These are phyloP conservation scores for Cyclotella sp. DNA, from an alignment of 108 stramenopile genomes.

Conservation along the genomic window DNA sequence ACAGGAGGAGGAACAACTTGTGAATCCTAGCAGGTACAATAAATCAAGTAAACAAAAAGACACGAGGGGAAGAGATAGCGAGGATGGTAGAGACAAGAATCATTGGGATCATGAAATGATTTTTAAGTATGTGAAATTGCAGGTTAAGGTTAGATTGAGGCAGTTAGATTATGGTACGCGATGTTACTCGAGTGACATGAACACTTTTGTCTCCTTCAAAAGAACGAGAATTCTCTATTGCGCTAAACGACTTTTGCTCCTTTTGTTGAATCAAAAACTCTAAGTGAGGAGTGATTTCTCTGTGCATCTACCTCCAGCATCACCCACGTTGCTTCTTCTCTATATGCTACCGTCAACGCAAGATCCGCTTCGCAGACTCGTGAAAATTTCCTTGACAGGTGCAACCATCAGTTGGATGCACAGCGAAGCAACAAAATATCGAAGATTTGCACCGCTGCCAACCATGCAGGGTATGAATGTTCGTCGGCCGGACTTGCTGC, in stretches of 20 bases:
- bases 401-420: conserved; percentile 81
- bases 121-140: conserved; percentile 41
- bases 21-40: background rate
- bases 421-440: conserved; percentile 66
- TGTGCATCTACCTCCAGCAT: conserved; percentile 79
- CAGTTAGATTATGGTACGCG: conserved; percentile 51
- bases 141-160: conserved; percentile 41
- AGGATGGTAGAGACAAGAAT: background rate
- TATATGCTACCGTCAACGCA: conserved; percentile 58
- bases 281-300: conserved; percentile 67
- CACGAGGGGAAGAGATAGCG: background rate
- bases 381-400: conserved; percentile 37
- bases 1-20: background rate
- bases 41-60: background rate
- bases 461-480: conserved; percentile 50
- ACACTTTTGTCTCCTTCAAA: background rate
- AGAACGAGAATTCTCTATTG: background rate
- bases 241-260: background rate
- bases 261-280: background rate
- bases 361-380: conserved; percentile 28
- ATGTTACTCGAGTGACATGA: conserved; percentile 1
- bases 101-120: conserved; percentile 33
- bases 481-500: conserved; percentile 67
- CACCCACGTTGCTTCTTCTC: conserved; percentile 69
- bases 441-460: conserved; percentile 66